Base-by-base conservation (phyloP, 179 eudicot genomes). In the Corrigiola litoralis region DNA sequence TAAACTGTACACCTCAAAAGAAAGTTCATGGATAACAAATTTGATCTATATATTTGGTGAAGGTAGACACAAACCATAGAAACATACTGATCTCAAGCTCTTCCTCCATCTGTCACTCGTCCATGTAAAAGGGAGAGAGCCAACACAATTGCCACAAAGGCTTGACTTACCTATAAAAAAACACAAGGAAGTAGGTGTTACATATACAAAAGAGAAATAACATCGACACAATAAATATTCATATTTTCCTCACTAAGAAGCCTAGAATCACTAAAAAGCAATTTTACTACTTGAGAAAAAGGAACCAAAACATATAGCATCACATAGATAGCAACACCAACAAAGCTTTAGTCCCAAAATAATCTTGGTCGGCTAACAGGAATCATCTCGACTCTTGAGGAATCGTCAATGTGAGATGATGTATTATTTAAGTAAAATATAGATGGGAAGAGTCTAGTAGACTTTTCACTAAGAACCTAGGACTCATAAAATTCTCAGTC, bases 61-160 rank as follows among this genome's bases (percentile, higher is more conserved):
- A 60, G 64, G 50, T 41, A 60, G 64, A 60, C 42, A 60, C 49
- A 60, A 60, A 60, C 64, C 64, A 20, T 60, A 60, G 17, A 28
- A 41, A 60, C 64, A 18, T 60, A 60, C 64, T 60, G 64, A 27
- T 60, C 64, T 60, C 64, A 60, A 25, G 64, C 64, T 60, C 50
- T 41, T 27, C 37, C 21, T 23, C n/a, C 21, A 41, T 42, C 24
- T 60, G n/a, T n/a, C 24, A 27, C 21, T n/a, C 36, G 41, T 60
- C 49, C 49, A 42, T 25, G 36, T 20, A 60, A 60, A 41, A 31
- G 36, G 50, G 16, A 27, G 64, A 27, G 34, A 20, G 4, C 64
- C 49, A 14, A 4, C 24, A 58, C 48, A 27, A 27, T 42, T 25
- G 28, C n/a, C 50, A 60, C 44, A 12, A 41, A 27, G 50, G 34